phyloP scores from a whole-genome alignment of 2,329 filamentous ascomycete species.

The Magnaporthales sp. region DNA sequence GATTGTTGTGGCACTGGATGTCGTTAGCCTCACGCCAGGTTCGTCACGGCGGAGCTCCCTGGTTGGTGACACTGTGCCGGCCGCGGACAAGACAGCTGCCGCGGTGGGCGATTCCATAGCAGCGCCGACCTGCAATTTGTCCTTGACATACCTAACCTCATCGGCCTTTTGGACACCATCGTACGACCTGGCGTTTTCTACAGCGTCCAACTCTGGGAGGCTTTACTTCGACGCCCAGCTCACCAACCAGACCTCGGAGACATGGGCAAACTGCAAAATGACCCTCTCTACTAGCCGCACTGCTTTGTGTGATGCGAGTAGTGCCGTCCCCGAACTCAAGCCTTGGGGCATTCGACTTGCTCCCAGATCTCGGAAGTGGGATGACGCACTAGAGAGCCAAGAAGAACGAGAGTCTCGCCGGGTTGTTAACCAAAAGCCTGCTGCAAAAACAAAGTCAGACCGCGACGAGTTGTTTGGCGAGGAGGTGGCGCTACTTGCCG shows the following conservation, averaged over 20 bases:
- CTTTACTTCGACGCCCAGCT: conserved; percentile 56
- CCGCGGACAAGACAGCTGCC: conserved; percentile 28
- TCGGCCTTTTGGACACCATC: conserved; percentile 50
- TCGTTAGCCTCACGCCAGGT: conserved; percentile 24
- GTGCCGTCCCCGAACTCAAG: conserved; percentile 43
- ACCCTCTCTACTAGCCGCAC: conserved; percentile 56
- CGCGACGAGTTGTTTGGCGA: neutral
- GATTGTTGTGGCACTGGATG: conserved; percentile 41
- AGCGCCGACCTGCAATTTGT: conserved; percentile 31
- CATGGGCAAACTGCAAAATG: conserved; percentile 52
- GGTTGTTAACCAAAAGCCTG: neutral
- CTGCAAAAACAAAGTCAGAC: neutral
- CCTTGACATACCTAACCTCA: conserved; percentile 50
- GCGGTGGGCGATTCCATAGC: conserved; percentile 11
- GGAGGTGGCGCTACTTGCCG: neutral
- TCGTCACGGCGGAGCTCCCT: conserved; percentile 41
- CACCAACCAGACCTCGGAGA: conserved; percentile 54
- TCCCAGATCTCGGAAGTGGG: conserved; percentile 14
- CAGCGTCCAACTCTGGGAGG: conserved; percentile 38
- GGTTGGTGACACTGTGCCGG: conserved; percentile 40
- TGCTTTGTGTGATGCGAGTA: conserved; percentile 44
- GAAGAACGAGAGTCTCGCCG: conserved; percentile 15
- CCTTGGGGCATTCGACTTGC: conserved; percentile 48
- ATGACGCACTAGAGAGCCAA: conserved; percentile 26
- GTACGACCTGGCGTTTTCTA: conserved; percentile 55